Conservation (phyloP, 23 red algal genomes). For the Agarophyton chilense region DNA sequence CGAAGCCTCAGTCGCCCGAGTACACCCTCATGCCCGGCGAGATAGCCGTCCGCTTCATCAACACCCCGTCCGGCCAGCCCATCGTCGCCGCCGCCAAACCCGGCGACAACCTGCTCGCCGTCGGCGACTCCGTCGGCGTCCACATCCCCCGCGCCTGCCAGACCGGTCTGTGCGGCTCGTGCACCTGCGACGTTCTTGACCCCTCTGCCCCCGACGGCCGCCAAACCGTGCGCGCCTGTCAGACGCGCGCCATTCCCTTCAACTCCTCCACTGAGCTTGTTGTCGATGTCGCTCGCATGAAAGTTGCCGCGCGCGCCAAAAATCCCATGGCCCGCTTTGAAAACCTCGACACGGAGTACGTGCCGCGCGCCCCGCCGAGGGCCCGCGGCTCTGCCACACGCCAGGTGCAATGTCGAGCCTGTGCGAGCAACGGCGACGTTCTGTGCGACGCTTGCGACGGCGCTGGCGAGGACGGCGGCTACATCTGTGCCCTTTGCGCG, state of each 20-base stretch:
- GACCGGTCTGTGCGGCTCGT: constrained; percentile 90
- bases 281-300: constrained; percentile 83
- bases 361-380: constrained; percentile 64
- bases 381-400: neutral
- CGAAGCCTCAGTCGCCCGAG: neutral
- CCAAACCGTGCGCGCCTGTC: constrained; percentile 89
- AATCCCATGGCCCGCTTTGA: constrained; percentile 85
- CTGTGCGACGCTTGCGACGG: constrained; percentile 52
- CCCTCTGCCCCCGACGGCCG: constrained; percentile 18
- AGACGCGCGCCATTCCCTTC: constrained; percentile 52
- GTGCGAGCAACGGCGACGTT: neutral
- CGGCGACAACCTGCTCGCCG: constrained; percentile 71
- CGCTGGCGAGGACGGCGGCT: constrained; percentile 31
- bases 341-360: constrained; percentile 85
- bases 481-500: constrained; percentile 23
- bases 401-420: neutral
- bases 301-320: neutral
- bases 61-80: constrained; percentile 77
- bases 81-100: constrained; percentile 65
- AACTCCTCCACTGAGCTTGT: constrained; percentile 71
- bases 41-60: constrained; percentile 94
- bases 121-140: constrained; percentile 81
- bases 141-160: constrained; percentile 89
- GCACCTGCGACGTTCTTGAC: constrained; percentile 88
- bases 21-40: constrained; percentile 71